phyloP scores from a whole-genome alignment of 2,329 filamentous ascomycete species.

The Pyricularia sp. region DNA sequence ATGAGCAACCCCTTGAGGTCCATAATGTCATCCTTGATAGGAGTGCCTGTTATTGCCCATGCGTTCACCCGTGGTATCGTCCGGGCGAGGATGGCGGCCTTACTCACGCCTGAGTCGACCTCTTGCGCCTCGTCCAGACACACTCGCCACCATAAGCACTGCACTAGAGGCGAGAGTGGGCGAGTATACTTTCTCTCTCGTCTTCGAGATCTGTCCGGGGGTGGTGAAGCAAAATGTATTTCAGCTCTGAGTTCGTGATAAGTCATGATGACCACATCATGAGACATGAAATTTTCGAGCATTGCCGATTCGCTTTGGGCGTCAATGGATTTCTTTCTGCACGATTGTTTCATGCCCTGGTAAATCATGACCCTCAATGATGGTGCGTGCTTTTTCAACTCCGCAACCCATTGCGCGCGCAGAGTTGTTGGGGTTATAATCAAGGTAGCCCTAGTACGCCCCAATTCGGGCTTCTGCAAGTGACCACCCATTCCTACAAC shows the following conservation, averaged over 20 bases:
- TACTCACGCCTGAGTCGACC: slow-evolving; percentile 80
- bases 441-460: slow-evolving; percentile 44
- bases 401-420: slow-evolving; percentile 51
- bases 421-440: slow-evolving; percentile 52
- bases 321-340: slow-evolving; percentile 11
- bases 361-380: slow-evolving; percentile 47
- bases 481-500: slow-evolving; percentile 19
- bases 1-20: slow-evolving; percentile 74
- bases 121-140: slow-evolving; percentile 78
- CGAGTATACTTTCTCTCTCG: slow-evolving; percentile 57
- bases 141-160: slow-evolving; percentile 82
- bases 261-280: slow-evolving; percentile 58
- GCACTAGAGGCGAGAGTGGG: slow-evolving; percentile 65
- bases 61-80: slow-evolving; percentile 76
- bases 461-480: slow-evolving; percentile 23
- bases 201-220: slow-evolving; percentile 59
- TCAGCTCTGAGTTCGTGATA: slow-evolving; percentile 69
- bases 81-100: slow-evolving; percentile 71
- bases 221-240: slow-evolving; percentile 63
- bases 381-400: slow-evolving; percentile 50
- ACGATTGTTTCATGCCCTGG: slow-evolving; percentile 24
- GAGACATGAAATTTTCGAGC: slow-evolving; percentile 33
- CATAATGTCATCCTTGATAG: slow-evolving; percentile 64
- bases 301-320: slow-evolving; percentile 27
- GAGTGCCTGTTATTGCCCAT: slow-evolving; percentile 90